A percentile compares a stretch with the other conserved stretches of the same genome.
Conservation (phyloP, 1,284 basidiomycete genomes). For the Trametes versicolor region DNA sequence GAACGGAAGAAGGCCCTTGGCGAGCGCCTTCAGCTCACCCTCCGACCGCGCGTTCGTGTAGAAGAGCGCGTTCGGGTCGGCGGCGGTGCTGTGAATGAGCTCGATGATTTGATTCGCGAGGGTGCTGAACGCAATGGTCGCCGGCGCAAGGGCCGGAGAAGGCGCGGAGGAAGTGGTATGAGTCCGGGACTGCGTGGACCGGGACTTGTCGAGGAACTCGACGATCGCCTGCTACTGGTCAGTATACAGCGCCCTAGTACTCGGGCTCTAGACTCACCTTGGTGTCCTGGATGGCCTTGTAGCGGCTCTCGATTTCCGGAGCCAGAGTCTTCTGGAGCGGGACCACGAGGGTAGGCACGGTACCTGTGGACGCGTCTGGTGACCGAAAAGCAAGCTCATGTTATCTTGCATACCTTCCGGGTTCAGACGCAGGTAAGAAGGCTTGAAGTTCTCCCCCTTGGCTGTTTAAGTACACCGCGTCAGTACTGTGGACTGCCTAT, state of each 20-base stretch:
- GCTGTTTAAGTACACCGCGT: slow-evolving; percentile 47
- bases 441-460: slow-evolving; percentile 74
- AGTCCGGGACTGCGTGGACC: slow-evolving; percentile 71
- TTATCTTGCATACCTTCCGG: slow-evolving; percentile 63
- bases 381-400: background rate
- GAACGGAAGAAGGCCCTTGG: slow-evolving; percentile 52
- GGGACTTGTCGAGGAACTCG: slow-evolving; percentile 85
- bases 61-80: slow-evolving; percentile 60
- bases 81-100: slow-evolving; percentile 66
- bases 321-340: slow-evolving; percentile 79
- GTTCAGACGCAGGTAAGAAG: slow-evolving; percentile 79
- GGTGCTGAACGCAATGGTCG: slow-evolving; percentile 77
- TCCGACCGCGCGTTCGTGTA: slow-evolving; percentile 64
- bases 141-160: slow-evolving; percentile 81
- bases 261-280: slow-evolving; percentile 56
- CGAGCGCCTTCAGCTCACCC: slow-evolving; percentile 52
- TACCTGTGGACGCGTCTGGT: slow-evolving; percentile 54
- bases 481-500: slow-evolving; percentile 10
- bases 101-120: slow-evolving; percentile 70
- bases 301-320: slow-evolving; percentile 79
- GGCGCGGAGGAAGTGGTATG: slow-evolving; percentile 75
- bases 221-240: slow-evolving; percentile 66
- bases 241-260: slow-evolving; percentile 9
- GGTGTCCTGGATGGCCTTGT: slow-evolving; percentile 82
- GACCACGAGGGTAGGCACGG: slow-evolving; percentile 87